A percentile compares a stretch with the other conserved stretches of the same genome.
Conservation (phyloP, 345 rosid genomes). For the Arabidopsis arenosa region DNA sequence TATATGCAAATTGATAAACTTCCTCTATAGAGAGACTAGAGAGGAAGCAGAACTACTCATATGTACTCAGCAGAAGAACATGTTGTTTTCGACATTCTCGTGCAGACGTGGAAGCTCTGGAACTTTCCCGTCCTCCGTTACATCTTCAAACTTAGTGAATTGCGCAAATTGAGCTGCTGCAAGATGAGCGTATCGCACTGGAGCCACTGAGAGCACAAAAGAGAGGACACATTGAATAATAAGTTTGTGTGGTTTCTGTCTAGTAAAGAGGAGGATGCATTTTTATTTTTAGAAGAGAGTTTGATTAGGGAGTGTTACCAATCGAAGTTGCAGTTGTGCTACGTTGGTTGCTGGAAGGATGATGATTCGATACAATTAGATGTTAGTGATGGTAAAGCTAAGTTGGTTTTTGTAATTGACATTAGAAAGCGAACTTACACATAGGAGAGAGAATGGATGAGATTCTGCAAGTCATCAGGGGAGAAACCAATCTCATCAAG, state of each 20-base stretch:
- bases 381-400: neutral
- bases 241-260: neutral
- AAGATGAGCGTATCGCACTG: conserved; percentile 86
- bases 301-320: conserved; percentile 50
- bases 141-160: conserved; percentile 72
- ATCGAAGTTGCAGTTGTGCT: conserved; percentile 83
- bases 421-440: conserved; percentile 61
- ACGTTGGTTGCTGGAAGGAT: conserved; percentile 70
- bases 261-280: conserved; percentile 12
- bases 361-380: conserved; percentile 21
- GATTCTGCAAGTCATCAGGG: conserved; percentile 68
- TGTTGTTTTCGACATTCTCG: conserved; percentile 53
- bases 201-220: conserved; percentile 69
- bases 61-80: conserved; percentile 76
- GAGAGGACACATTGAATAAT: neutral
- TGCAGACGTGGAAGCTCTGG: conserved; percentile 80
- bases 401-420: neutral
- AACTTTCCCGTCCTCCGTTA: conserved; percentile 46
- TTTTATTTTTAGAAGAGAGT: neutral
- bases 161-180: conserved; percentile 83
- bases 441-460: conserved; percentile 74
- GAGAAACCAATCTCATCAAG: conserved; percentile 86
- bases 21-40: conserved; percentile 5
- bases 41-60: no score
- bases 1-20: conserved; percentile 41